Percentiles rank a stretch among this genome's conserved stretches.
Evolutionary conservation across 2,329 filamentous ascomycete genomes (phyloP).

Genomic region (Claviceps spartinae): DNA sequence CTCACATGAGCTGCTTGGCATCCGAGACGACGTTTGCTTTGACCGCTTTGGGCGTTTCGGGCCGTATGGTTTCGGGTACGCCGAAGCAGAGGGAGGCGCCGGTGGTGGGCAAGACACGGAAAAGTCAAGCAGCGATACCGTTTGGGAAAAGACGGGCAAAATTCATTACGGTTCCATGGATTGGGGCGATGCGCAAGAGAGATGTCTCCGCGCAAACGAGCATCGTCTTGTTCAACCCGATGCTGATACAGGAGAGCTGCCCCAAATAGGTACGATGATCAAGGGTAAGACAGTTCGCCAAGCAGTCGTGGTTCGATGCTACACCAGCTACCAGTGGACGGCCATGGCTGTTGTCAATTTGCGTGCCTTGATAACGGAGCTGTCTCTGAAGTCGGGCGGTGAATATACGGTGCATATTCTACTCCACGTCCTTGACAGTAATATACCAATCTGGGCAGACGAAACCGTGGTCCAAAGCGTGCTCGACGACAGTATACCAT

Average conservation of each 20-base stretch:
- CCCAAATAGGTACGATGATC: constrained; percentile 8
- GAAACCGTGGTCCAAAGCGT: constrained; percentile 58
- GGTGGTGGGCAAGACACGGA: constrained; percentile 63
- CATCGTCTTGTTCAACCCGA: constrained; percentile 39
- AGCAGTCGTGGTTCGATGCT: constrained; percentile 68
- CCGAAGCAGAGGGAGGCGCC: constrained; percentile 54
- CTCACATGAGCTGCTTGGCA: constrained; percentile 58
- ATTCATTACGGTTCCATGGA: constrained; percentile 43
- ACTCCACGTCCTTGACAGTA: constrained; percentile 70
- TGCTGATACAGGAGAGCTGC: constrained; percentile 23
- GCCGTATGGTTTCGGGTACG: constrained; percentile 78
- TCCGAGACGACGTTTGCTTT: constrained; percentile 71
- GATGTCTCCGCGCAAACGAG: constrained; percentile 46
- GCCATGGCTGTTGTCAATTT: constrained; percentile 67
- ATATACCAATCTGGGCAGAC: constrained; percentile 70
- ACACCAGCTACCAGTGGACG: constrained; percentile 67
- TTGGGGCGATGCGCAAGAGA: constrained; percentile 40
- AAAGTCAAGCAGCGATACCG: constrained; percentile 46
- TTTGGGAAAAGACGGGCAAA: constrained; percentile 41
- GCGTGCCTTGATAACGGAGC: constrained; percentile 66
- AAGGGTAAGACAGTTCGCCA: constrained; percentile 41
- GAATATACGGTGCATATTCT: constrained; percentile 77
- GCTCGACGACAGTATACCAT: constrained; percentile 49
- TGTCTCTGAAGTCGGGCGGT: constrained; percentile 62
- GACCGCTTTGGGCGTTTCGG: constrained; percentile 76